Evolutionary conservation across 1,139 yeast species (phyloP), one percentile per base, ranked within the genome.

Genomic region (Williopsis jadinii): DNA sequence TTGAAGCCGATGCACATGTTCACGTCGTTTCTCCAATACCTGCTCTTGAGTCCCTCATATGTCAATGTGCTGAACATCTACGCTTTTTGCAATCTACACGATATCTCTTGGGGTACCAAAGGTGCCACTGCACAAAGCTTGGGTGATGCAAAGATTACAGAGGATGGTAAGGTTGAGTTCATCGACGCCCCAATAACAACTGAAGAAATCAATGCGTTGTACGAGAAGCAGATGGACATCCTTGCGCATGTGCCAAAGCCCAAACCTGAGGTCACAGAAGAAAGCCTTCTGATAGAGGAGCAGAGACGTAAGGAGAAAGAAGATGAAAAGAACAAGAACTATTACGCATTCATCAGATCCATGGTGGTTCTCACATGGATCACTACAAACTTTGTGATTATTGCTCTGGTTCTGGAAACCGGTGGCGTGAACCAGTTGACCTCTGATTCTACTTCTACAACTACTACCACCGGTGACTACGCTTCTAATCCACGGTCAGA

Each of bases 61-160:
- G 84, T 94, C 40, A 88, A 95, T 61, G 82, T 94, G 13, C 70
- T 83, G 52, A 87, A 82, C 60, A 83, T 90, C 34, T 90, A 87
- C 66, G 96, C 97, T 2, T 88, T 90, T 58, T 88, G 97, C 67
- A 90, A 90, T 61, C 84, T 95, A 46, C 97, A 90, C 63, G 97
- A 90, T 68, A 90, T 90, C 36, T 84, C 95, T 1, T 92, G 98
- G 98, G 98, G 98, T 58, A 92, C 98, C 0, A 92, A 92, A 60
- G 98, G 97, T 46, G 85, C 81, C 10, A 73, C 70, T 45, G 78
- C 81, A 1, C 76, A 73, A 47, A 77, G 77, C 26, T 60, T 77
- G 39, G 87, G 87, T 30, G 75, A 75, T 35, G 83, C 81, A 28
- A 80, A 76, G 52, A 77, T 80, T 49, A 75, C 81, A 47, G 83